phyloP scores from a whole-genome alignment of 164 flowering plant genomes.

The Aristolochia californica region DNA sequence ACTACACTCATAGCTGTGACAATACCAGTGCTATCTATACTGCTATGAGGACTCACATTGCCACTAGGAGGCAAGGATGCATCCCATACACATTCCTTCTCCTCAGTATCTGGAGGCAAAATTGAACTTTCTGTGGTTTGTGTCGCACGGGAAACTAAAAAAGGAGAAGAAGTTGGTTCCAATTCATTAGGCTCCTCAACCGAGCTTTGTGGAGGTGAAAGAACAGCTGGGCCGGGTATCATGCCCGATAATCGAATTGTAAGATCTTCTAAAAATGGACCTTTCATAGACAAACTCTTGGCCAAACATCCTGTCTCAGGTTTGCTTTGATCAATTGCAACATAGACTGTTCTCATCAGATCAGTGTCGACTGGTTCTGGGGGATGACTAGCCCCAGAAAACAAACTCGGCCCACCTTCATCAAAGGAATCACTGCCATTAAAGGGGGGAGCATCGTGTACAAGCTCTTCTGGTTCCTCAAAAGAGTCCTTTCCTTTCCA shows the following conservation, averaged over 20 bases:
- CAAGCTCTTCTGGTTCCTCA: slow-evolving; percentile 34
- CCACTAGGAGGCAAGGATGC: slow-evolving; percentile 92
- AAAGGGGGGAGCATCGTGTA: slow-evolving; percentile 24
- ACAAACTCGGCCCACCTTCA: slow-evolving; percentile 47
- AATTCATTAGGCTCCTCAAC: slow-evolving; percentile 49
- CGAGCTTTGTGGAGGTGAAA: slow-evolving; percentile 47
- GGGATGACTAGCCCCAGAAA: slow-evolving; percentile 80
- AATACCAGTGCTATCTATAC: slow-evolving; percentile 64
- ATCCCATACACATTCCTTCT: slow-evolving; percentile 91
- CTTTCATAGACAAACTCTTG: slow-evolving; percentile 60
- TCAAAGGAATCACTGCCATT: slow-evolving; percentile 51
- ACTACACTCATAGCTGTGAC: slow-evolving; percentile 79
- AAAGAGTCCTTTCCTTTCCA: slow-evolving; percentile 50
- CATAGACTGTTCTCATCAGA: slow-evolving; percentile 54
- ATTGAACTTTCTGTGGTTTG: slow-evolving; percentile 36
- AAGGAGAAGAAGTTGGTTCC: slow-evolving; percentile 27
- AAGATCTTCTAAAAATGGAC: slow-evolving; percentile 57
- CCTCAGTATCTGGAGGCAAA: slow-evolving; percentile 47
- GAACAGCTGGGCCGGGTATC: slow-evolving; percentile 30
- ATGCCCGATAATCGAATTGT: slow-evolving; percentile 31
- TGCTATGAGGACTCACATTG: slow-evolving; percentile 86
- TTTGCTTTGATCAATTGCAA: slow-evolving; percentile 49
- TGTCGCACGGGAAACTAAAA: slow-evolving; percentile 43
- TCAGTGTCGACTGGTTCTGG: slow-evolving; percentile 73
- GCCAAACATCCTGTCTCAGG: slow-evolving; percentile 46